Percentiles rank a stretch among this genome's conserved stretches.
Conservation (phyloP, 495 filamentous ascomycete genomes). For the Penicillium taxi region DNA sequence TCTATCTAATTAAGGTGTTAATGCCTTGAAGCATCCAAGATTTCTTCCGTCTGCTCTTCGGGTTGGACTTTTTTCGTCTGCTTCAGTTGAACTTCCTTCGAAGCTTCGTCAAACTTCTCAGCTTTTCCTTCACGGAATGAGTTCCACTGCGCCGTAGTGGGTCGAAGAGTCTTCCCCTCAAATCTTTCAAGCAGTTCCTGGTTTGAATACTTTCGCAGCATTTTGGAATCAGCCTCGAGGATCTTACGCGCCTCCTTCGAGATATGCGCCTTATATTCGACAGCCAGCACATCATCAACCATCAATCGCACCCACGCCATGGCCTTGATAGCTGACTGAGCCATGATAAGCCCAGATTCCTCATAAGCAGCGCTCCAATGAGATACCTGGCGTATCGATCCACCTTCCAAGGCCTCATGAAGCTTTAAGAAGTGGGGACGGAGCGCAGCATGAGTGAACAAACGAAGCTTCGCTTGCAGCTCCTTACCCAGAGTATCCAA, state of each 20-base stretch:
- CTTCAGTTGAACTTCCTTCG: neutral
- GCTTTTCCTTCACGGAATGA: too few species aligned
- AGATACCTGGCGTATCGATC: neutral
- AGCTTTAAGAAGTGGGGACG: conserved; percentile 25
- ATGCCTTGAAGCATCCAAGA: too few species aligned
- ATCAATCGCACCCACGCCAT: conserved; percentile 21
- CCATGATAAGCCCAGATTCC: conserved; percentile 7
- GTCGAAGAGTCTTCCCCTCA: conserved; percentile 8
- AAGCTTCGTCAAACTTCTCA: conserved; percentile 3
- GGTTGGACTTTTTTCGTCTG: neutral
- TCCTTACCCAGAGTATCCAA: conserved; percentile 19
- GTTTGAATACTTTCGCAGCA: conserved; percentile 29
- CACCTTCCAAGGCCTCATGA: conserved; percentile 20
- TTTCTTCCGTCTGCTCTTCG: too few species aligned
- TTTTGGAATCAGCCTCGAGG: conserved; percentile 16
- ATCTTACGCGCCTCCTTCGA: conserved; percentile 20
- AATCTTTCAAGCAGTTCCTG: conserved; percentile 11
- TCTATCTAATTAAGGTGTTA: too few species aligned
- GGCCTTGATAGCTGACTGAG: conserved; percentile 13
- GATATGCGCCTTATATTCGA: conserved; percentile 15
- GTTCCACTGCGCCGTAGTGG: conserved; percentile 19
- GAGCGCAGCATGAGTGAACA: conserved; percentile 15
- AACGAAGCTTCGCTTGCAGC: conserved; percentile 21
- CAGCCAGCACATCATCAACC: conserved; percentile 26
- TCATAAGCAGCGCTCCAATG: conserved; percentile 6